Conservation (phyloP, 2,329 filamentous ascomycete genomes). For the Fusarium tjaetaba region DNA sequence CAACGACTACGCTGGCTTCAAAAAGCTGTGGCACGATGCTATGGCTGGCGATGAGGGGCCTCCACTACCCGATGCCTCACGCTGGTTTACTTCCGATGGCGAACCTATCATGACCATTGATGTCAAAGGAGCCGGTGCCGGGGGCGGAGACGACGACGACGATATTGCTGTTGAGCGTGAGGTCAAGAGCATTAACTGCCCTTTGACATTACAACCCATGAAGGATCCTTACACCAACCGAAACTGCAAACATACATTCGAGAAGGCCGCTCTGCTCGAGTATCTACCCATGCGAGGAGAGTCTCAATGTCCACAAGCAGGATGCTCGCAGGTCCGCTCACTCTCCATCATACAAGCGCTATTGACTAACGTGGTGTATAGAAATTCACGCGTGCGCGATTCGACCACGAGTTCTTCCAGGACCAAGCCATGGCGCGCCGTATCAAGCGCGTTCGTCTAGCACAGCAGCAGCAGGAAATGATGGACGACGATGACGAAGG, state of each 20-base stretch:
- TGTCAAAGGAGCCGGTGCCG: constrained; percentile 41
- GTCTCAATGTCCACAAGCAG: constrained; percentile 71
- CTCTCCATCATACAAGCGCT: neutral
- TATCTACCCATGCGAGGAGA: constrained; percentile 55
- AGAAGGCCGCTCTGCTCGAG: constrained; percentile 71
- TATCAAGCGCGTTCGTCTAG: constrained; percentile 64
- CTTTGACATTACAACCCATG: constrained; percentile 72
- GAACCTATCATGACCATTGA: constrained; percentile 51
- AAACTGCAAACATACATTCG: constrained; percentile 78
- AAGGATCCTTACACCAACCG: constrained; percentile 72
- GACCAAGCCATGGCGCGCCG: constrained; percentile 67
- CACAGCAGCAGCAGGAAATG: constrained; percentile 55
- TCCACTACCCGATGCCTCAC: constrained; percentile 61
- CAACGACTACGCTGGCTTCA: constrained; percentile 70
- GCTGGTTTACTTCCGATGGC: constrained; percentile 63
- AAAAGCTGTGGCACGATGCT: constrained; percentile 66
- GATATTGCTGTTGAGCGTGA: constrained; percentile 75
- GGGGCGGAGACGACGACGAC: constrained; percentile 67
- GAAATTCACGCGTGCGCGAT: constrained; percentile 55
- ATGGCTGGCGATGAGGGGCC: constrained; percentile 59
- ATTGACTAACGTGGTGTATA: constrained; percentile 39
- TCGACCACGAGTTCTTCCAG: constrained; percentile 61
- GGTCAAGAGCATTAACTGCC: constrained; percentile 73
- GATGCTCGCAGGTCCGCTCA: constrained; percentile 66
- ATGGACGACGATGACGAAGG: constrained; percentile 43